Evolutionary conservation across 257 asterid genomes (phyloP), one percentile per base, ranked within the genome.

Genomic region (Mitragyna speciosa): DNA sequence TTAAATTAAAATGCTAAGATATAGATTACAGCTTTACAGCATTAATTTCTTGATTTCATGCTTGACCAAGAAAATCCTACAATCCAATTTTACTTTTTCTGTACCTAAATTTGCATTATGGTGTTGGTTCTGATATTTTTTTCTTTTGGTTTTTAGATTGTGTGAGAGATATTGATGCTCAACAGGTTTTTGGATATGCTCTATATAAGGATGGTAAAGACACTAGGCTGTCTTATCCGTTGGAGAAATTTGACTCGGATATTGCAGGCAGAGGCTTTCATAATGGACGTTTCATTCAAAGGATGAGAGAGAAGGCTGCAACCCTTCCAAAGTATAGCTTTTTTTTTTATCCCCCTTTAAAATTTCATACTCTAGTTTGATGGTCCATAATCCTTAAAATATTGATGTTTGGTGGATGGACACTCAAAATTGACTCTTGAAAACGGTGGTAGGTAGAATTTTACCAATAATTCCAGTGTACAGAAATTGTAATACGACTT

Each of bases 191-290:
- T 22, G 98, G 98, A 16, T 89, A 91, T 73, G 94, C 95, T 74
- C 92, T 94, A 73, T 91, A 85, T 86, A 92, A 89, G 85, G 96
- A 89, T 68, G 98, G 98, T 45, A 91, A 83, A 76, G 74, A 80
- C 52, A 63, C 92, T 5, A 86, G 73, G 85, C 74, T 91, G 66
- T 80, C 97, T 76, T 92, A 94, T 87, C 98, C 97, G 56, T 73
- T 92, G 73, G 96, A 94, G 85, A 83, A 91, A 19, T 92, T 86
- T 72, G 84, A 84, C 30, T 76, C 96, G 0, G 92, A 92, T 81
- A 87, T 92, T 52, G 84, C 97, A 0, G 98, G 97, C 45, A 89
- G 96, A 79, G 84, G 94, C 87, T 94, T 94, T 80, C 97, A 92
- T 81, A 90, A 94, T 56, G 98, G 98, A 71, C 93, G 97, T 17